Evolutionary conservation across 192 early-diverging fungal genomes (phyloP), one percentile per base, ranked within the genome.

Genomic region (Globomyces pollinis-pini): DNA sequence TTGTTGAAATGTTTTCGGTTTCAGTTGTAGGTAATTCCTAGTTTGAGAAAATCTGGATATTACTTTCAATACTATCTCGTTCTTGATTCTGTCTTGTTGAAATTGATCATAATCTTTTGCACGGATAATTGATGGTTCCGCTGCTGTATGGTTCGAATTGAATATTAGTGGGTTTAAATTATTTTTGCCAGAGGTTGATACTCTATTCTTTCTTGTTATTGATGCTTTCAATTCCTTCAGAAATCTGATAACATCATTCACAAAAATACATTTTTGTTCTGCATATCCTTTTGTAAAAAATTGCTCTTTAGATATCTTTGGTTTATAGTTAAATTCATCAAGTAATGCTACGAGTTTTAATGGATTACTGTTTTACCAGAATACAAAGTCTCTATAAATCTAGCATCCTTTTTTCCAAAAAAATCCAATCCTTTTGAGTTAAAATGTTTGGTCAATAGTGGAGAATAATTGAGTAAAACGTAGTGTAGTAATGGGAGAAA

Each of bases 401-500:
- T 68, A 2, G 45, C 30, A 59, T 83, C 81, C 20, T 63, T 67
- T 45, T 79, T 78, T 12, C 72, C 76, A 39, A 53, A 73, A 20
- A 83, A 68, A n/a, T 67, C 63, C 58, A 74, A 68, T n/a, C 62
- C 61, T 16, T 57, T 38, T 1, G 39, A 23, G 9, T 63, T 62
- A 38, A 83, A 67, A 50, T 80, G 55, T 12, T 23, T 30, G 1
- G 71, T 59, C 41, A 83, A 59, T 29, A 41, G 15, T 2, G 59
- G 66, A 12, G 71, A 76, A 21, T 62, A 66, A 38, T 82, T 68
- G 38, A 83, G 76, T 13, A 83, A 65, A 11, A 76, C 67, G 61
- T 64, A 73, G 63, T 83, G 78, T n/a, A 83, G 59, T 9, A 83
- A 33, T 33, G 79, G 81, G 16, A 83, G 70, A 56, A 78, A 75